Percentiles rank a stretch among this genome's conserved stretches.
Conservation (phyloP, 805 yeast genomes). For the Maudiozyma serrabonitensis region DNA sequence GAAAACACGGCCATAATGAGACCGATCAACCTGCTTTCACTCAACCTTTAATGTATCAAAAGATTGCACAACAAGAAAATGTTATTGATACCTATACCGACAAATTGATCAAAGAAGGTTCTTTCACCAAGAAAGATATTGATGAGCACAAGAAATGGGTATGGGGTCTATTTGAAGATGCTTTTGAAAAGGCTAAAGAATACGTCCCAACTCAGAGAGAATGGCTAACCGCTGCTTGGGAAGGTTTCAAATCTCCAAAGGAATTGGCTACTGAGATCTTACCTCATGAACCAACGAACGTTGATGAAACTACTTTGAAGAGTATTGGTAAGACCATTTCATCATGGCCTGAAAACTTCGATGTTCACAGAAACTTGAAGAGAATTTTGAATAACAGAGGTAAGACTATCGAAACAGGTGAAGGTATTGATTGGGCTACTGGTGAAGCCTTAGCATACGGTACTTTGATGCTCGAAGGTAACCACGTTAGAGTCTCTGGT, state of each 20-base stretch:
- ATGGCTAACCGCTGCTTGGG: constrained; percentile 99
- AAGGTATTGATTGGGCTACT: constrained; percentile 97
- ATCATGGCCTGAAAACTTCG: constrained; percentile 77
- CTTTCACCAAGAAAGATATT: constrained; percentile 82
- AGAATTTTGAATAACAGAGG: constrained; percentile 84
- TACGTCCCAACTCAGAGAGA: constrained; percentile 87
- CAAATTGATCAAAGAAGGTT: constrained; percentile 72
- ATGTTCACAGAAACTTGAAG: constrained; percentile 89
- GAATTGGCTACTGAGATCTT: constrained; percentile 91
- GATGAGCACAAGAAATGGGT: constrained; percentile 97
- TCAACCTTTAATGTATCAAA: constrained; percentile 94
- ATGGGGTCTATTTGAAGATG: constrained; percentile 87
- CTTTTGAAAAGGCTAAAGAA: constrained; percentile 80
- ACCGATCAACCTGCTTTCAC: constrained; percentile 99
- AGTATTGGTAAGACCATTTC: constrained; percentile 72
- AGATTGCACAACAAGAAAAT: constrained; percentile 79
- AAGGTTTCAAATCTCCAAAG: constrained; percentile 94
- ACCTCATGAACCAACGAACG: constrained; percentile 94
- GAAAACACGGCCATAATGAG: constrained; percentile 98
- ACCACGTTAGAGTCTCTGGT: constrained; percentile 94
- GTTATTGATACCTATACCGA: constrained; percentile 80
- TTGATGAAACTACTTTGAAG: constrained; percentile 59
- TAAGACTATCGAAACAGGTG: constrained; percentile 80
- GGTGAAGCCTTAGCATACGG: constrained; percentile 99
- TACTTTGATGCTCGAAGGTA: constrained; percentile 82